Evolutionary conservation across 2,329 filamentous ascomycete species (phyloP), one percentile per base, ranked within the genome.

Genomic region (Colletotrichum nymphaeae): DNA sequence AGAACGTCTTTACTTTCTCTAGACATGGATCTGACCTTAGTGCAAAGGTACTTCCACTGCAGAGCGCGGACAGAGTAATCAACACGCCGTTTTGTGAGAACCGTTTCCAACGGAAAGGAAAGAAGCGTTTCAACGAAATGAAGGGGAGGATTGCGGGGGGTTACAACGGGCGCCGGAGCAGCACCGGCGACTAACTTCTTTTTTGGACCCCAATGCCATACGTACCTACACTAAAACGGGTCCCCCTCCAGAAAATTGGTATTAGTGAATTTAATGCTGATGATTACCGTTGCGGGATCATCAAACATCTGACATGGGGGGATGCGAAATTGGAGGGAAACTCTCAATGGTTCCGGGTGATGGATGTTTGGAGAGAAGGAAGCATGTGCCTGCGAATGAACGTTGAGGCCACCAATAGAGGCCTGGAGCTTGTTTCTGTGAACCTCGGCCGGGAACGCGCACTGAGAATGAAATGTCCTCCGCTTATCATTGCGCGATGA

Each of bases 241-340:
- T 2, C 4, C 37, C 37, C 37, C 5, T 16, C 37, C n/a, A 35
- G 8, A 35, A 35, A 53, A 2, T 8, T 5, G 14, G 32, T 26
- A 8, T 37, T 28, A n/a, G 32, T 14, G 35, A 49, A 49, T 49
- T 28, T 53, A 35, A 35, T 22, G 58, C 30, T 42, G 37, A 42
- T 42, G 37, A 42, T 52, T 58, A 53, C 53, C 58, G 56, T 35
- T 35, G 32, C 35, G 37, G 37, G 37, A 62, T 69, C 57, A 72
- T 72, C 58, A 69, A 63, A 57, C 57, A 19, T 19, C 16, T 42
- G 52, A 58, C 49, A 70, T 56, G 59, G 30, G 30, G 63, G 28
- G 14, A 30, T 42, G 11, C 1, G 42, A 30, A 5, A n/a, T 22
- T 46, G 19, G 16, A 64, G 60, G 60, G n/a, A 32, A 53, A 24